Evolutionary conservation across 2,329 filamentous ascomycete species (phyloP).

Genomic region (Exophiala aquamarina): DNA sequence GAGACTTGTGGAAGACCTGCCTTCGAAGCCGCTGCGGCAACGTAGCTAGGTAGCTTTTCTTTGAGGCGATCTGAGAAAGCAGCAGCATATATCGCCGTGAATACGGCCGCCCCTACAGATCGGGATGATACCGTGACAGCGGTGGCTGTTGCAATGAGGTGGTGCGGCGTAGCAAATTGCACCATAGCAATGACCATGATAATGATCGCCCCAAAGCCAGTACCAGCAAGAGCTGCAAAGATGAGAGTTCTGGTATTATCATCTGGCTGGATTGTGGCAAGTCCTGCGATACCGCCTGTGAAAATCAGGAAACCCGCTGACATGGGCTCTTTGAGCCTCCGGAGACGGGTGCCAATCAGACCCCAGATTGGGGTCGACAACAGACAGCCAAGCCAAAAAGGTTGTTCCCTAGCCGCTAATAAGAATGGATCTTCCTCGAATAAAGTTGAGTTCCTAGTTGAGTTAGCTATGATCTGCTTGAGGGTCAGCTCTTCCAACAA

Average conservation of each 20-base stretch:
- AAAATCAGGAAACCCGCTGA: conserved; percentile 5
- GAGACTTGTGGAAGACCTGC: conserved; percentile 14
- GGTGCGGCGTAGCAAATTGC: conserved; percentile 9
- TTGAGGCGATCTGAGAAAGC: conserved; percentile 5
- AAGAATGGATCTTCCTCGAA: conserved; percentile 9
- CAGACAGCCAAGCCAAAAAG: conserved; percentile 1
- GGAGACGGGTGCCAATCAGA: conserved; percentile 2
- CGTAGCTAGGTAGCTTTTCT: conserved; percentile 12
- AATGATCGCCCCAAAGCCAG: conserved; percentile 9
- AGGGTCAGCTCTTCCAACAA: neutral
- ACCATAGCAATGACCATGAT: conserved; percentile 10
- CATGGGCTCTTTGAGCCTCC: conserved; percentile 4
- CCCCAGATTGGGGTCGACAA: conserved; percentile 5
- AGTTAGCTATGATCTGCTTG: neutral
- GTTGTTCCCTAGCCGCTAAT: conserved; percentile 1
- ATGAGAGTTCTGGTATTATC: neutral
- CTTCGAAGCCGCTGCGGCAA: conserved; percentile 6
- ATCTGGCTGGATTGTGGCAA: conserved; percentile 13
- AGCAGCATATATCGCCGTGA: conserved; percentile 10
- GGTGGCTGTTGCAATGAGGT: conserved; percentile 11
- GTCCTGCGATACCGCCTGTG: conserved; percentile 5
- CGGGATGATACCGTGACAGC: conserved; percentile 9
- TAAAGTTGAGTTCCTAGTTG: conserved; percentile 1
- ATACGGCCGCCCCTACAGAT: conserved; percentile 5
- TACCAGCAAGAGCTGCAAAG: conserved; percentile 8